These are phyloP conservation scores for Tubosaeta sp. DNA, from an alignment of 768 basidiomycete genomes.

Conservation along the genomic window DNA sequence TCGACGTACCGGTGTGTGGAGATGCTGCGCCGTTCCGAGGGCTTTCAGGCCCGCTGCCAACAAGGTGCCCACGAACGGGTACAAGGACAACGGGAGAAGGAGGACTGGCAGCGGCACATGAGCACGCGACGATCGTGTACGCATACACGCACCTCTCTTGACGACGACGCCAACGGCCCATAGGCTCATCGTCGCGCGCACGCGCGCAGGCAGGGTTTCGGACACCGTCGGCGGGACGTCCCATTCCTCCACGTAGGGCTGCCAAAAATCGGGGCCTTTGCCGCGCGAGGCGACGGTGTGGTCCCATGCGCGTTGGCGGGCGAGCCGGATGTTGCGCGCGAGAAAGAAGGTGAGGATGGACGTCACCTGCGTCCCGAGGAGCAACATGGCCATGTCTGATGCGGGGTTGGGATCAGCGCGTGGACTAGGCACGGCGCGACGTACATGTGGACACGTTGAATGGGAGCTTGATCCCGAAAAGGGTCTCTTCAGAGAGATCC, in stretches of 20 bases:
- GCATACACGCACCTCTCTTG: slow-evolving; percentile 19
- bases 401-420: neutral
- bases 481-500: slow-evolving; percentile 40
- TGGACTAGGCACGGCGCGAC: slow-evolving; percentile 7
- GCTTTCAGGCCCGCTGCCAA: slow-evolving; percentile 63
- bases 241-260: slow-evolving; percentile 81
- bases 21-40: slow-evolving; percentile 58
- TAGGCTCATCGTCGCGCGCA: slow-evolving; percentile 7
- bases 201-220: slow-evolving; percentile 22
- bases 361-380: slow-evolving; percentile 72
- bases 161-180: slow-evolving; percentile 16
- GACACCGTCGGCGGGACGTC: slow-evolving; percentile 48
- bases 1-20: slow-evolving; percentile 60
- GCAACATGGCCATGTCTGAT: slow-evolving; percentile 68
- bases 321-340: slow-evolving; percentile 74
- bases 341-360: slow-evolving; percentile 80
- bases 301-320: slow-evolving; percentile 71
- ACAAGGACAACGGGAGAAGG: slow-evolving; percentile 58
- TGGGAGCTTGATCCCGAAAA: slow-evolving; percentile 64
- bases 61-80: slow-evolving; percentile 65
- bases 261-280: slow-evolving; percentile 82
- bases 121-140: neutral
- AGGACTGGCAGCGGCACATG: slow-evolving; percentile 37
- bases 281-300: slow-evolving; percentile 82
- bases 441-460: slow-evolving; percentile 69